Conservation (phyloP, 352 stramenopile genomes). For the Pythium coloratum region DNA sequence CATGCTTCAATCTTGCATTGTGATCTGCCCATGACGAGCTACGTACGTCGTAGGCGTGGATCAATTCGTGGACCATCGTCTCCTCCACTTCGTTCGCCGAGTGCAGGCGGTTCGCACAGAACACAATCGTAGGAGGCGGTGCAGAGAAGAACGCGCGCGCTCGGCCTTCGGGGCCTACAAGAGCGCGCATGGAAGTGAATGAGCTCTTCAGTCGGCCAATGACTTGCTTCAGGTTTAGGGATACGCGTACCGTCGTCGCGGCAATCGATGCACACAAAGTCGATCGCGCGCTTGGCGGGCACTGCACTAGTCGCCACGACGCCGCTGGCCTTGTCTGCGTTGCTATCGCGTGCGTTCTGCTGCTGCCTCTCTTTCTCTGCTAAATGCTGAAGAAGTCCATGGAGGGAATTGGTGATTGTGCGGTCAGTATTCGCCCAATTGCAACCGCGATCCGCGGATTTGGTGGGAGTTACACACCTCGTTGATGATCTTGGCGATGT, state of each 20-base stretch:
- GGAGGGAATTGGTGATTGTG: background rate
- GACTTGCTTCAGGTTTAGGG: no score
- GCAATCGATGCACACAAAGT: slow-evolving; percentile 83
- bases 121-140: slow-evolving; percentile 76
- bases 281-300: slow-evolving; percentile 31
- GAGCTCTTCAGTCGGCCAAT: no score
- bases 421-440: background rate
- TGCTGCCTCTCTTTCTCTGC: slow-evolving; percentile 31
- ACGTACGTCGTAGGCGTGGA: slow-evolving; percentile 83
- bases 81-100: slow-evolving; percentile 75
- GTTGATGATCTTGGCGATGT: slow-evolving; percentile 79
- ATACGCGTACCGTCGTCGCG: slow-evolving; percentile 48
- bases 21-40: background rate
- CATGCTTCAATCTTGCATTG: background rate
- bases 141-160: slow-evolving; percentile 84
- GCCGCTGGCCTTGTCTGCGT: slow-evolving; percentile 1
- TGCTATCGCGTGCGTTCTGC: slow-evolving; percentile 22
- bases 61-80: slow-evolving; percentile 84
- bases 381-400: slow-evolving; percentile 40
- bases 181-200: no score
- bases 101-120: slow-evolving; percentile 79
- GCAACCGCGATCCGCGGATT: background rate
- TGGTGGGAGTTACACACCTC: slow-evolving; percentile 30
- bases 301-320: background rate
- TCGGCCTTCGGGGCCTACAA: slow-evolving; percentile 64